Base-by-base conservation (phyloP, 495 filamentous ascomycete species). In the Penicillium angulare region DNA sequence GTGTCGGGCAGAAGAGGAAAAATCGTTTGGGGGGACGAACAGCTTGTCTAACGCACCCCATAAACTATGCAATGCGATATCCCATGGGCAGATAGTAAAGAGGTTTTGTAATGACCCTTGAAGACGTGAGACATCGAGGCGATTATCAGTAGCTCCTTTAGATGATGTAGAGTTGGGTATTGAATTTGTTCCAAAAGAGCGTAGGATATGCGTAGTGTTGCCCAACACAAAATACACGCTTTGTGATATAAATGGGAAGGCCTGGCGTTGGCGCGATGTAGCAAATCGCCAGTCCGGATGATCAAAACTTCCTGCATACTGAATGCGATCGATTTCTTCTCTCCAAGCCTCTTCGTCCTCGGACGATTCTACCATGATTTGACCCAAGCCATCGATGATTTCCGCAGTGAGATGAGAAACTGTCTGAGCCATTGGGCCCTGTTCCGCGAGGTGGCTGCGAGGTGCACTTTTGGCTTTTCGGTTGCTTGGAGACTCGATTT, bases 201-300 rank as follows among this genome's bases (percentile, higher is more conserved):
- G 69, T 16, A 90, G 54, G 20, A 88, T 69, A 7, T 85, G 77
- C 29, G 75, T 75, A 0, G 86, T 79, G 46, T 82, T 84, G 53
- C 86, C 85, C 24, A 95, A 66, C 5, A 87, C 79, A 54, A 86
- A 86, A 61, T 88, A 92, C 3, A 90, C 65, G 42, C 83, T 87
- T 53, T 92, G 87, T 18, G 87, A 81, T 32, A 85, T 71, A 61
- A 92, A 93, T 3, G 71, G 56, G 36, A 73, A 77, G 9, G 62
- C 68, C 35, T 68, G 55, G 9, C 68, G 68, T 46, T 76, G 73
- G 5, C 62, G 64, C 24, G 53, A 34, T n/a, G 71, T 68, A 24
- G 72, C 71, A 59, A 66, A 68, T 15, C 49, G 59, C 71, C 72
- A 73, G 15, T 73, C 65, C 2, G 65, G 63, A 34, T 69, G 60